A percentile compares a stretch with the other conserved stretches of the same genome.
Evolutionary conservation across 1,284 basidiomycete species (phyloP).

Genomic region (Naganishia cerealis): DNA sequence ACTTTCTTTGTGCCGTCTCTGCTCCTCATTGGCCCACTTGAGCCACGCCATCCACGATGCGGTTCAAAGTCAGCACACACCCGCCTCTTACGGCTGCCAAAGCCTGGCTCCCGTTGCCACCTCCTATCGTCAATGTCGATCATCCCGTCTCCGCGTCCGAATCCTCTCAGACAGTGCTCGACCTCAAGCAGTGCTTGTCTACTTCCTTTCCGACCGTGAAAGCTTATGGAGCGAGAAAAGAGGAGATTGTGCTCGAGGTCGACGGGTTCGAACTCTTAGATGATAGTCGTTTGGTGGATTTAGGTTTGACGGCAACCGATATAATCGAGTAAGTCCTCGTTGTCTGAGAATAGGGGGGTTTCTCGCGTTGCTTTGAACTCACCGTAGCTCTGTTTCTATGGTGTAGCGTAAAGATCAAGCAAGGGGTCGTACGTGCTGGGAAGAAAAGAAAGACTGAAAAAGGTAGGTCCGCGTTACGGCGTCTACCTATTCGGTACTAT

Average conservation of each 20-base stretch:
- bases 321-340: constrained; percentile 51
- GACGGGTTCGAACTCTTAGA: constrained; percentile 53
- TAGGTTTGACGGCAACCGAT: constrained; percentile 42
- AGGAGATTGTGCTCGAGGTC: constrained; percentile 43
- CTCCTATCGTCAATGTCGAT: neutral
- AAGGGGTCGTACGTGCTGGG: constrained; percentile 13
- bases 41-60: constrained; percentile 6
- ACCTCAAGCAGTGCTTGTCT: constrained; percentile 7
- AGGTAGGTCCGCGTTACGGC: neutral
- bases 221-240: constrained; percentile 5
- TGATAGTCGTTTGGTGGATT: constrained; percentile 41
- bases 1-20: neutral
- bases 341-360: neutral
- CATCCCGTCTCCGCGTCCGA: neutral
- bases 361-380: neutral
- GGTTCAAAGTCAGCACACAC: constrained; percentile 30
- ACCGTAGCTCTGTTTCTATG: neutral
- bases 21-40: neutral
- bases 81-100: constrained; percentile 25
- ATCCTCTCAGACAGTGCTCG: neutral
- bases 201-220: constrained; percentile 7
- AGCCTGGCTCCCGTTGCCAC: constrained; percentile 26
- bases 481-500: neutral
- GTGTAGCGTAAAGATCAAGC: constrained; percentile 23
- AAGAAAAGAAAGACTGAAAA: constrained; percentile 16